Evolutionary conservation across 495 filamentous ascomycete species (phyloP).

Genomic region (Daldinia concentrica): DNA sequence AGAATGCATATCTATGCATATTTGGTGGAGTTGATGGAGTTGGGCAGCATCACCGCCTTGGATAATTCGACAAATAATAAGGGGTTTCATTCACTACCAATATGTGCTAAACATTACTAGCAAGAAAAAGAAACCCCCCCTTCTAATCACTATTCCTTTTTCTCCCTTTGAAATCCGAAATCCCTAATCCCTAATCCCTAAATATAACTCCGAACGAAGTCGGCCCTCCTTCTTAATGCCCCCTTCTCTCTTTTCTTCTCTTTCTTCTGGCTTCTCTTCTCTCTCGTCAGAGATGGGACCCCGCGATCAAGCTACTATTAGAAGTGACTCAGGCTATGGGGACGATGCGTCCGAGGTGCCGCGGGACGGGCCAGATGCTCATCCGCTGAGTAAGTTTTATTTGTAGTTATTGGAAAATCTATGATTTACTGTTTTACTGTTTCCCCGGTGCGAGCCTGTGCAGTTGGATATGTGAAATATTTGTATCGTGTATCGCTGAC

Average conservation of each 20-base stretch:
- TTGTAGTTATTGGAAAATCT: constrained; percentile 9
- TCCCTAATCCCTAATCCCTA: constrained; percentile 23
- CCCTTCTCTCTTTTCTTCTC: constrained; percentile 37
- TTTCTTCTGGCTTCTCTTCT: constrained; percentile 35
- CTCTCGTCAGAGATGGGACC: constrained; percentile 49
- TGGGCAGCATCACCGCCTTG: constrained; percentile 49
- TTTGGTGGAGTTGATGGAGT: constrained; percentile 46
- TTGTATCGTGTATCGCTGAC: constrained; percentile 23
- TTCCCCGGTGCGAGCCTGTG: background rate
- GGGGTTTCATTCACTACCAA: constrained; percentile 32
- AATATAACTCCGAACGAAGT: constrained; percentile 41
- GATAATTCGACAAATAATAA: constrained; percentile 34
- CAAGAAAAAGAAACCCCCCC: constrained; percentile 9
- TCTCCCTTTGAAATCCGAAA: background rate
- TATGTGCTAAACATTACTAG: constrained; percentile 25
- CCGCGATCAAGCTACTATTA: constrained; percentile 49
- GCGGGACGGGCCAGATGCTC: constrained; percentile 44
- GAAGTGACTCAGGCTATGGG: constrained; percentile 51
- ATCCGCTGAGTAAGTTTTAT: constrained; percentile 46
- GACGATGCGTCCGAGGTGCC: constrained; percentile 47
- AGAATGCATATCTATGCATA: constrained; percentile 44
- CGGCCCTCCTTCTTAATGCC: constrained; percentile 36
- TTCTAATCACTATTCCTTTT: background rate
- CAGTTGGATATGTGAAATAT: background rate
- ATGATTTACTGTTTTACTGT: constrained; percentile 1